Evolutionary conservation across 2,329 filamentous ascomycete species (phyloP), one percentile per base, ranked within the genome.

Genomic region (Colletotrichum euphorbiae): DNA sequence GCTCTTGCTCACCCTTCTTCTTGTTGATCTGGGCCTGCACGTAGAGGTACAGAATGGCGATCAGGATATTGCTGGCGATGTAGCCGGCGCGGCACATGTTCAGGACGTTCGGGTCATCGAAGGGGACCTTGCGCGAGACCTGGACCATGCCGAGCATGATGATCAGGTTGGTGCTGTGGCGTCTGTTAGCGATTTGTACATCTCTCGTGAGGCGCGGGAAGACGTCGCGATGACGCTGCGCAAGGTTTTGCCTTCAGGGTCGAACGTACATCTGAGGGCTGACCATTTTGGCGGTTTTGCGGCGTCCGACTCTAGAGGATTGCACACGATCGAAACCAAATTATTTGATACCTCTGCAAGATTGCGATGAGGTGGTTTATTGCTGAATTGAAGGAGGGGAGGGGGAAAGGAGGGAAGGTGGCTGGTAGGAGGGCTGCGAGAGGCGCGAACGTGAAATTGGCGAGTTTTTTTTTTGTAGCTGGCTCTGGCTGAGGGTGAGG

Each of bases 61-160:
- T 98, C 81, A 98, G 87, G 72, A 97, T 71, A 81, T 99, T 89
- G 84, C 86, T 89, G 69, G 80, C 77, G 38, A 86, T 75, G 76
- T 89, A 89, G 70, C 84, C 73, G 52, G 80, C 85, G 74, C 87
- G 87, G 73, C 86, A 84, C 36, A 80, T 75, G 77, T 86, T 88
- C 73, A 89, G 85, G 19, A 87, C 83, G 52, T 82, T 80, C 50
- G 87, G 93, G 77, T 98, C 91, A 33, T 98, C 95, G 77, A 98
- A 97, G 55, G 94, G 93, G 70, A 99, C 90, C 82, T 91, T 93
- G 89, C 98, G 98, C 75, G 94, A 92, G 70, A 97, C 92, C 87
- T 98, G 95, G 93, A 98, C 98, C 91, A 98, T 97, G 79, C 93
- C 92, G 74, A 97, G 89, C 84, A 97, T 94, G 90, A 97, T 94